Evolutionary conservation across 2,329 filamentous ascomycete genomes (phyloP).

Genomic region (Geosmithia flava): DNA sequence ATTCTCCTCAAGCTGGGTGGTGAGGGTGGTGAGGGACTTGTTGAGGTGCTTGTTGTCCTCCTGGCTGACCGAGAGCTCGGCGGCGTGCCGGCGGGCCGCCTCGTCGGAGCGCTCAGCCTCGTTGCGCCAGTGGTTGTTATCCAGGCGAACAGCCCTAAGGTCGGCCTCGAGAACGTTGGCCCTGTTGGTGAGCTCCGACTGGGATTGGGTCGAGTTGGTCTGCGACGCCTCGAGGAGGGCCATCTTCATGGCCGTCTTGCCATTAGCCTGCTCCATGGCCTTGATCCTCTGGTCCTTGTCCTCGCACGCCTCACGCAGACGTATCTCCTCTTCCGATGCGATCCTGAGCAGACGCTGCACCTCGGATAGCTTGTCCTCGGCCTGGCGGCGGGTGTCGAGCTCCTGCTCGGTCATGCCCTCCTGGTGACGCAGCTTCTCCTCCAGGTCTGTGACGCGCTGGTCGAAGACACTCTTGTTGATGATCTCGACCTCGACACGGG

Average conservation of each 20-base stretch:
- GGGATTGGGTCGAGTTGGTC: conserved; percentile 37
- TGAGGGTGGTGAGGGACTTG: conserved; percentile 60
- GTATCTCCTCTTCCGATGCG: conserved; percentile 60
- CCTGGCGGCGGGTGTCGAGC: conserved; percentile 46
- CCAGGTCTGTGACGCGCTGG: conserved; percentile 54
- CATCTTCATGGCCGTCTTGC: conserved; percentile 47
- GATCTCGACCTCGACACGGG: conserved; percentile 46
- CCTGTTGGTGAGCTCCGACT: conserved; percentile 42
- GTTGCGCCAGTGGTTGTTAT: conserved; percentile 46
- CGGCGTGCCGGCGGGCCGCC: conserved; percentile 31
- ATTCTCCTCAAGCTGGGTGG: conserved; percentile 73
- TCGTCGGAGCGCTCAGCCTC: conserved; percentile 49
- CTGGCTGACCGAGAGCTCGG: conserved; percentile 32
- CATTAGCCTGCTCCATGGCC: conserved; percentile 40
- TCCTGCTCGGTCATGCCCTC: conserved; percentile 55
- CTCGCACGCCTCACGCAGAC: conserved; percentile 53
- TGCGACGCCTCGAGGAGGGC: conserved; percentile 59
- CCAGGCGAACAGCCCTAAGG: conserved; percentile 40
- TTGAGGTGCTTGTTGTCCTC: conserved; percentile 63
- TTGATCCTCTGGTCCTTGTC: conserved; percentile 58
- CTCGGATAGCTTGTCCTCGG: conserved; percentile 62
- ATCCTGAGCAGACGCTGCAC: conserved; percentile 57
- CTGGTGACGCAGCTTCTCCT: conserved; percentile 52
- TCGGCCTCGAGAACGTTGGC: conserved; percentile 40
- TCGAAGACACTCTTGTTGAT: conserved; percentile 47